Conservation (phyloP, 1,284 basidiomycete genomes). For the Agaricales sp. region DNA sequence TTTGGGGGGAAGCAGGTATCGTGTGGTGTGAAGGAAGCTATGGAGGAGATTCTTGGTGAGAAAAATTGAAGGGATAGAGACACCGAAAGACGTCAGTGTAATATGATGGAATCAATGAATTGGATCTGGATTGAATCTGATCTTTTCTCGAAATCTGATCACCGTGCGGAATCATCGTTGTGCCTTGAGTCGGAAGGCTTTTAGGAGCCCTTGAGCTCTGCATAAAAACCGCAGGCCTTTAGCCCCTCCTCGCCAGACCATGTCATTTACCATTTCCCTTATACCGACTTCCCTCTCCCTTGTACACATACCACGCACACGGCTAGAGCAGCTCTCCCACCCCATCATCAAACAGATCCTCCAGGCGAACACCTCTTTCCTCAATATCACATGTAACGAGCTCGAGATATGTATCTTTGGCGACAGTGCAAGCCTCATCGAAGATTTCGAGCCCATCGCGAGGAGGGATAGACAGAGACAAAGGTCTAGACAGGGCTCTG, state of each 20-base stretch:
- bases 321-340: constrained; percentile 46
- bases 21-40: too few species aligned
- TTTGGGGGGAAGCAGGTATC: too few species aligned
- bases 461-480: constrained; percentile 41
- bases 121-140: not conserved
- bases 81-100: too few species aligned
- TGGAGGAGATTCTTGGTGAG: too few species aligned
- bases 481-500: constrained; percentile 28
- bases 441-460: constrained; percentile 53
- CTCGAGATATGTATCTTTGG: constrained; percentile 67
- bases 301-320: constrained; percentile 58
- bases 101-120: too few species aligned
- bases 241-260: constrained; percentile 15
- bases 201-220: constrained; percentile 16
- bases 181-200: not conserved
- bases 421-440: constrained; percentile 38
- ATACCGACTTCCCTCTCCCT: constrained; percentile 62
- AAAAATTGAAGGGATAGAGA: too few species aligned
- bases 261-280: constrained; percentile 49
- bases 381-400: constrained; percentile 68
- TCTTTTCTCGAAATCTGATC: not conserved
- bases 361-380: constrained; percentile 50
- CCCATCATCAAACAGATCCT: constrained; percentile 60
- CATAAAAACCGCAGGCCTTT: constrained; percentile 6
- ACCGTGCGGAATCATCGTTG: not conserved